A percentile compares a stretch with the other conserved stretches of the same genome.
phyloP scores from a whole-genome alignment of 371 early-diverging fungal species.

The Nematocida sp. region DNA sequence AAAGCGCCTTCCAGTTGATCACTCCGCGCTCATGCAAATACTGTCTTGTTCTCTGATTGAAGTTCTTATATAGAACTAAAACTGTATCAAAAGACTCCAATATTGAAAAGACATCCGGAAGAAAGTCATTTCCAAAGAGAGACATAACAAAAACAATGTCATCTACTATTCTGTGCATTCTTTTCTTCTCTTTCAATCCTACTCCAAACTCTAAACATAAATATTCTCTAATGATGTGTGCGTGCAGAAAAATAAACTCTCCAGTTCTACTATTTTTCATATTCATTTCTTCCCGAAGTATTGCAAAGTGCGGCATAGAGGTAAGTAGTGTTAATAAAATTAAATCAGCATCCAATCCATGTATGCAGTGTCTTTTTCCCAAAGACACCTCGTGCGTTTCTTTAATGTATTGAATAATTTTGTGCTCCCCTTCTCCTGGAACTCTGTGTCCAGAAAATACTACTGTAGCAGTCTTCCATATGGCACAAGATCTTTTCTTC shows the following conservation, averaged over 20 bases:
- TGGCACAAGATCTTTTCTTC: background rate
- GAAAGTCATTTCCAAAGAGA: constrained; percentile 21
- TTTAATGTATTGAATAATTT: constrained; percentile 5
- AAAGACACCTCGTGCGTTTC: background rate
- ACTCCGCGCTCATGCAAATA: background rate
- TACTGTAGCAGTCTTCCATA: background rate
- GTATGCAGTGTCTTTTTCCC: constrained; percentile 12
- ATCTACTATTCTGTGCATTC: background rate
- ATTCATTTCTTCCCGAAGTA: constrained; percentile 1
- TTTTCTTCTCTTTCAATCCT: background rate
- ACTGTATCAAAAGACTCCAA: constrained; percentile 3
- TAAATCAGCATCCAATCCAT: constrained; percentile 19
- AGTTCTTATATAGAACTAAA: background rate
- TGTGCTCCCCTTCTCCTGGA: constrained; percentile 27
- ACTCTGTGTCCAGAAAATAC: constrained; percentile 17
- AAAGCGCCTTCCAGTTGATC: constrained; percentile 6
- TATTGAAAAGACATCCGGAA: background rate
- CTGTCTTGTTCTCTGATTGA: background rate
- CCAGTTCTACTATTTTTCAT: background rate
- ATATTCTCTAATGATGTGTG: constrained; percentile 9
- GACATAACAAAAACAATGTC: constrained; percentile 16
- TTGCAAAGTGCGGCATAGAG: constrained; percentile 20
- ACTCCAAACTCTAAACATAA: background rate
- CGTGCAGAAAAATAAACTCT: constrained; percentile 6
- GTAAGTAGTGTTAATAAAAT: constrained; percentile 16